Conservation (phyloP, 2,329 filamentous ascomycete species). For the Talaromyces funiculosus region DNA sequence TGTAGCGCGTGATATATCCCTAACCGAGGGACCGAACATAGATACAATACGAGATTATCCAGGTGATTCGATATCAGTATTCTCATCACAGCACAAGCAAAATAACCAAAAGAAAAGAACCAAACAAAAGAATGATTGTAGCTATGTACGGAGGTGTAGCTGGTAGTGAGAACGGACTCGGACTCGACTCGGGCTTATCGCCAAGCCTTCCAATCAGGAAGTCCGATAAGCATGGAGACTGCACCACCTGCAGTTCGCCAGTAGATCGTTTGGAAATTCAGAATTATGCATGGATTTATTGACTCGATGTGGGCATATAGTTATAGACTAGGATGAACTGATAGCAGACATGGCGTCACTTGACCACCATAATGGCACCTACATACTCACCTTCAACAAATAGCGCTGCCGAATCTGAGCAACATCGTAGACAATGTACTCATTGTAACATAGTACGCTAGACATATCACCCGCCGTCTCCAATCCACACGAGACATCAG, state of each 20-base stretch:
- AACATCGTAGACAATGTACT: constrained; percentile 47
- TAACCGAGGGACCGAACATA: not conserved
- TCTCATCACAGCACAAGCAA: not conserved
- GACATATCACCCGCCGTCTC: not conserved
- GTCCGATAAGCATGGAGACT: not conserved
- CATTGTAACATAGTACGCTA: constrained; percentile 32
- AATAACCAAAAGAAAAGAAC: not conserved
- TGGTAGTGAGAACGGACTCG: not conserved
- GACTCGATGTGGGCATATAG: not conserved
- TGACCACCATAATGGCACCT: not conserved
- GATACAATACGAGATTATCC: not conserved
- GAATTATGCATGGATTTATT: not conserved
- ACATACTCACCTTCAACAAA: constrained; percentile 40
- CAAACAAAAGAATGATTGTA: not conserved
- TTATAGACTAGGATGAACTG: not conserved
- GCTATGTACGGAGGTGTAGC: not conserved
- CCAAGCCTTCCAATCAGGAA: constrained; percentile 1
- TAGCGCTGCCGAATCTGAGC: constrained; percentile 45
- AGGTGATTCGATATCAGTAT: not conserved
- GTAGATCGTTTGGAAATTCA: not conserved
- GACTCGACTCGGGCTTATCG: not conserved
- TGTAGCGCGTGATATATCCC: not conserved
- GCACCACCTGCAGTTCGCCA: constrained; percentile 3
- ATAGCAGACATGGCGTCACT: not conserved
- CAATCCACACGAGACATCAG: constrained; percentile 22